Conservation (phyloP, 2,329 filamentous ascomycete genomes). For the Nannizziopsis arthrosporioides region DNA sequence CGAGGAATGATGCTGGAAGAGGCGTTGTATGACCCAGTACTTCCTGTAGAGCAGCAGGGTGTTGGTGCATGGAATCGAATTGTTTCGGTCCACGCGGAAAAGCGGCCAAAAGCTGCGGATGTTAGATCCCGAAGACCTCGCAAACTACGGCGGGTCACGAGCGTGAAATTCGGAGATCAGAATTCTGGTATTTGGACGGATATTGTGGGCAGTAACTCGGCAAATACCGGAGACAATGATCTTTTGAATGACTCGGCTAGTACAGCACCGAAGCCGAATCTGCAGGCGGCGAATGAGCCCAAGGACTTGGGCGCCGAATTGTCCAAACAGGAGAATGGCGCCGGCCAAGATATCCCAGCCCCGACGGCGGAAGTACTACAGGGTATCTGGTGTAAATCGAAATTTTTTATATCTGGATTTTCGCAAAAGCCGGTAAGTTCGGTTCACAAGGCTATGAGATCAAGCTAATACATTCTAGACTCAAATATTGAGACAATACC, state of each 20-base stretch:
- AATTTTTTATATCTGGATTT: conserved; percentile 53
- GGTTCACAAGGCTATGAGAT: conserved; percentile 7
- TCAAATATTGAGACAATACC: conserved; percentile 30
- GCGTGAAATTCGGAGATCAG: conserved; percentile 68
- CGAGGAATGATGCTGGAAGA: conserved; percentile 89
- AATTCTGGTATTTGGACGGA: conserved; percentile 82
- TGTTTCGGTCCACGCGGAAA: conserved; percentile 21
- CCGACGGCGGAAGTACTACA: conserved; percentile 23
- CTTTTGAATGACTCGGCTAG: neutral
- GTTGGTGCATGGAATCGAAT: conserved; percentile 60
- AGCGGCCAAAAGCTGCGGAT: conserved; percentile 34
- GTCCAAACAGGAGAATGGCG: conserved; percentile 17
- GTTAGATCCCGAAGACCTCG: conserved; percentile 49
- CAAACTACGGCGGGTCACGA: conserved; percentile 79
- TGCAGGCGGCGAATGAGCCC: conserved; percentile 20
- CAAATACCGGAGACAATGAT: neutral
- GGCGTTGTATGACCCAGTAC: conserved; percentile 62
- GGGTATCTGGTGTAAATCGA: conserved; percentile 44
- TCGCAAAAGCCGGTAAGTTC: conserved; percentile 41
- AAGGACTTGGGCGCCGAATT: conserved; percentile 32
- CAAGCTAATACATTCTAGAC: conserved; percentile 18
- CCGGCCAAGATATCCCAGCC: conserved; percentile 17
- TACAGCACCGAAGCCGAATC: conserved; percentile 11
- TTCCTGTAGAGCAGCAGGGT: conserved; percentile 61
- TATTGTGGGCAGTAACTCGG: conserved; percentile 49